Conservation (phyloP, 2,329 filamentous ascomycete species). For the Akanthomyces muscarius region DNA sequence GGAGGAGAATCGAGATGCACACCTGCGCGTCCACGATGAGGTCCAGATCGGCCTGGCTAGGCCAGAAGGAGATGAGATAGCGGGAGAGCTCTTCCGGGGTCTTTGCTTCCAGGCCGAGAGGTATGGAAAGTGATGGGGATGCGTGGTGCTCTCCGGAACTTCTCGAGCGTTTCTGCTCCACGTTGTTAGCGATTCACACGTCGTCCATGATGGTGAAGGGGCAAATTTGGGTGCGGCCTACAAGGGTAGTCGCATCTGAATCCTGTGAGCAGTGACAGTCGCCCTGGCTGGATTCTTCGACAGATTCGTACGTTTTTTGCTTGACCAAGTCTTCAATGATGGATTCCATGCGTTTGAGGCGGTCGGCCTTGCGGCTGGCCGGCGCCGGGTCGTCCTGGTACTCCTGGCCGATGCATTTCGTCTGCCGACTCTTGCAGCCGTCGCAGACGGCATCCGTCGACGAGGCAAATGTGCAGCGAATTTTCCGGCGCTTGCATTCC, state of each 20-base stretch:
- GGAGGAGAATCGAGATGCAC: conserved; percentile 30
- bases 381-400: conserved; percentile 7
- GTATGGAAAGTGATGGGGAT: background rate
- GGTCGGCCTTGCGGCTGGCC: background rate
- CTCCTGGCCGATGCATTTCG: conserved; percentile 4
- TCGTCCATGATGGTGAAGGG: background rate
- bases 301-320: background rate
- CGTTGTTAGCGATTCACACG: background rate
- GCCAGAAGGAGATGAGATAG: conserved; percentile 36
- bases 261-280: background rate
- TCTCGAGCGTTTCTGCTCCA: background rate
- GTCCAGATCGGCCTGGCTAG: conserved; percentile 34
- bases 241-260: background rate
- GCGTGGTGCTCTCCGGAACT: no score
- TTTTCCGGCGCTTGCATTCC: conserved; percentile 56
- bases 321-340: background rate
- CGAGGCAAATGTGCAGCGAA: conserved; percentile 45
- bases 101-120: background rate
- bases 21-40: conserved; percentile 31
- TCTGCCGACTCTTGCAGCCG: conserved; percentile 33
- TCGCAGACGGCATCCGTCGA: conserved; percentile 40
- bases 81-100: conserved; percentile 23
- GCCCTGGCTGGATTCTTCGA: background rate
- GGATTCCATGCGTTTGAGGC: conserved; percentile 1
- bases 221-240: background rate